Evolutionary conservation across 345 rosid species (phyloP), one percentile per base, ranked within the genome.

Genomic region (Eucalyptus leucophloia): DNA sequence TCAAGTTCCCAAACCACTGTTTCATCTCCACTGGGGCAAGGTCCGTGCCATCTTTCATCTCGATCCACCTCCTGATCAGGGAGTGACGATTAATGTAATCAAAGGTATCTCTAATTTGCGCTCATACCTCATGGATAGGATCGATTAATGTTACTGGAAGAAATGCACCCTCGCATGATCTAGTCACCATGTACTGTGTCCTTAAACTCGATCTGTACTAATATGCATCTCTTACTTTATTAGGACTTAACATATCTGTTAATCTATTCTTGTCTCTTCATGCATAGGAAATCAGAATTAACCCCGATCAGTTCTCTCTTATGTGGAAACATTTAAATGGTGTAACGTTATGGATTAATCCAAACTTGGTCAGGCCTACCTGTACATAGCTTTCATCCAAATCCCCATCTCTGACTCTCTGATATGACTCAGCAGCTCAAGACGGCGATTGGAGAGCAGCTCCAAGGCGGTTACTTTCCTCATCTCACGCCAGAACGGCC

Each of bases 361-460:
- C 28, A 77, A 77, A 40, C 47, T 40, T 77, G 85, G 8, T 77
- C 47, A 21, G 85, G 47, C 85, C 85, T 77, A 77, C 47, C 85
- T 77, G 85, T 77, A 77, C 7, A 92, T n/a, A 72, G 89, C 94
- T 56, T 69, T 91, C 28, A 89, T 6, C 6, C 82, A 87, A 18
- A 49, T 45, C 58, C 45, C 86, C 18, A 89, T 32, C 77, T 92
- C 95, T 0, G 88, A 81, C 44, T 89, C 90, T 56, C 91, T 88
- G 10, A 92, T 82, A 34, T 87, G 90, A 15, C 60, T 89, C n/a
- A 92, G 88, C 42, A 40, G 44, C 40, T 92, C 90, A 21, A 93
- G 89, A 16, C 94, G 91, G 37, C 87, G 86, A 32, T 45, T 89
- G 4, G 95, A 94, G 77, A 94, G 93, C 24, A 94, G 92, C 89